Conservation (phyloP, 2,329 filamentous ascomycete genomes). For the Talaromyces rugulosus region DNA sequence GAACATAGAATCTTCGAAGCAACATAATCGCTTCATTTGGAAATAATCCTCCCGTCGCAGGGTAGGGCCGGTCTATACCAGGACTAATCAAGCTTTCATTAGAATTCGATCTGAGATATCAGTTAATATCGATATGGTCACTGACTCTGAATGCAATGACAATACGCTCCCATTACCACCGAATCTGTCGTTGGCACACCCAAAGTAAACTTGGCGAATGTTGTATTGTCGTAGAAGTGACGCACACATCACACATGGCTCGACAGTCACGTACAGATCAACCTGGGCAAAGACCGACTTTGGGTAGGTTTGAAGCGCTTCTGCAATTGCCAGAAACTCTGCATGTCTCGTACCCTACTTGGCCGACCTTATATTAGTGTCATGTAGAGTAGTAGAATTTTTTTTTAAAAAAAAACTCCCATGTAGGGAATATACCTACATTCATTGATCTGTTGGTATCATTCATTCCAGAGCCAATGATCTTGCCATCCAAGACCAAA, state of each 20-base stretch:
- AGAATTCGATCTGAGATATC: not conserved
- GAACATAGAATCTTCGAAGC: constrained; percentile 90
- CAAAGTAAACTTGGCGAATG: constrained; percentile 89
- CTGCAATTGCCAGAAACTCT: constrained; percentile 81
- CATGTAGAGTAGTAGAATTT: not conserved
- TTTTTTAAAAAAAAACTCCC: not conserved
- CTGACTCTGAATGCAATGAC: constrained; percentile 69
- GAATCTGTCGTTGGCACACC: constrained; percentile 93
- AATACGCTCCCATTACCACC: constrained; percentile 93
- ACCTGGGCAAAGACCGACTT: constrained; percentile 66
- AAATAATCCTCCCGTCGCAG: constrained; percentile 81
- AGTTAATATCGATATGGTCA: constrained; percentile 29
- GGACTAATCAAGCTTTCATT: constrained; percentile 43
- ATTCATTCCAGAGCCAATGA: constrained; percentile 92
- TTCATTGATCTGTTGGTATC: constrained; percentile 86
- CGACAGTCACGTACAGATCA: constrained; percentile 91
- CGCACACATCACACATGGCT: constrained; percentile 98
- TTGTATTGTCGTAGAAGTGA: constrained; percentile 83
- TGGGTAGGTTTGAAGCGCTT: constrained; percentile 61
- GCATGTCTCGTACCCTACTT: constrained; percentile 90
- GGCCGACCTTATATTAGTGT: not conserved
- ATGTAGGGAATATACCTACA: constrained; percentile 32
- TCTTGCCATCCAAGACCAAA: constrained; percentile 70
- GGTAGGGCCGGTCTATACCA: constrained; percentile 73
- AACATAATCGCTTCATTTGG: constrained; percentile 90